Evolutionary conservation across 164 flowering plant genomes (phyloP).

Genomic region (Stephania cephalantha): DNA sequence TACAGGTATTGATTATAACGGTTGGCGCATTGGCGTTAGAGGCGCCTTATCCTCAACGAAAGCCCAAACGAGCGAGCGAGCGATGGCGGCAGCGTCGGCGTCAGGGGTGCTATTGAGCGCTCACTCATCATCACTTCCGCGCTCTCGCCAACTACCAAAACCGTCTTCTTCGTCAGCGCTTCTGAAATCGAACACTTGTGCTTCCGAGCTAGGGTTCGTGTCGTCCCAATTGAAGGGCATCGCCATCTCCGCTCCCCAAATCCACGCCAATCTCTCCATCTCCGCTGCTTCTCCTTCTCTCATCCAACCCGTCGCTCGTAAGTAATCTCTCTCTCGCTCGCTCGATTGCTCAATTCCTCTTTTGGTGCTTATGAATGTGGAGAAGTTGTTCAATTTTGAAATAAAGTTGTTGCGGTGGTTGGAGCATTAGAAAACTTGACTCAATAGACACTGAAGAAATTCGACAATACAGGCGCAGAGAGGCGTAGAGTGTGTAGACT

Average conservation of each 20-base stretch:
- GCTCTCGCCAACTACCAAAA: neutral
- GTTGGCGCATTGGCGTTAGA: too few relatives aligned
- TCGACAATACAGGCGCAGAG: too few relatives aligned
- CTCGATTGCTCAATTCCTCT: too few relatives aligned
- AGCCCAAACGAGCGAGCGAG: neutral
- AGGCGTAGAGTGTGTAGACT: too few relatives aligned
- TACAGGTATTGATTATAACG: too few relatives aligned
- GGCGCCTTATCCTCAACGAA: neutral
- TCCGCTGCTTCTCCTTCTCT: conserved; percentile 21
- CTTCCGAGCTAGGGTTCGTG: conserved; percentile 40
- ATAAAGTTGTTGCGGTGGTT: too few relatives aligned
- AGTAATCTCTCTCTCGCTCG: conserved; percentile 2
- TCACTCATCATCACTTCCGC: neutral
- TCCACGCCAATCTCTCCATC: conserved; percentile 15
- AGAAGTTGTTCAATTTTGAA: too few relatives aligned
- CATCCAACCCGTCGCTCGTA: conserved; percentile 48
- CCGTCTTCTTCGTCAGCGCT: conserved; percentile 1
- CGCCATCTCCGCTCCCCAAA: conserved; percentile 28
- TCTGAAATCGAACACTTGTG: conserved; percentile 8
- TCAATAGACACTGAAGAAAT: too few relatives aligned
- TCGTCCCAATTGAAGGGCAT: conserved; percentile 56
- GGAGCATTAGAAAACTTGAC: too few relatives aligned
- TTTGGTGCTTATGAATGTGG: too few relatives aligned
- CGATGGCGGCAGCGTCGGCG: neutral
- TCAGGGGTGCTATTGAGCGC: conserved; percentile 1